Base-by-base conservation (phyloP, 1,139 yeast genomes). In the Yamadazyma oceani region DNA sequence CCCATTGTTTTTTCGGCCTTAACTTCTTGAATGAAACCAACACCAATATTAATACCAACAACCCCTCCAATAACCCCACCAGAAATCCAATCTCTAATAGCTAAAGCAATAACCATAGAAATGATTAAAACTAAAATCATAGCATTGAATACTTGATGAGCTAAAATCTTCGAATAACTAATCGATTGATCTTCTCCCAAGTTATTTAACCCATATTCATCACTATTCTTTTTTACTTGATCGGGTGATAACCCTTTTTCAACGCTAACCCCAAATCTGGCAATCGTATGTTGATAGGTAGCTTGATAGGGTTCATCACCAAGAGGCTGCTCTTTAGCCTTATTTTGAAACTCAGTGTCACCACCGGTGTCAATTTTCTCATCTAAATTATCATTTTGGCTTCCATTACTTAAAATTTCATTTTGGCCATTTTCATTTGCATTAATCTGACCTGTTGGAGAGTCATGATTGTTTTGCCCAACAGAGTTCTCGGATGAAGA, bases 1-100 rank as follows among this genome's bases (percentile, higher is more conserved):
- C 84, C 87, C 89, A 85, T 85, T 1, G 94, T 85, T 57, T 82
- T 78, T 50, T 85, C 92, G 2, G 94, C 94, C 43, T 78, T 78
- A 48, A 69, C 67, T 56, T 83, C 89, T 58, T 85, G 94, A 45
- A 78, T 61, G 38, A 82, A 77, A 1, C 94, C 95, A 35, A 85
- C 84, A 19, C 64, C 62, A 34, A 85, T 80, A 55, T 85, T 85
- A 45, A 85, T 70, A 31, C 63, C 62, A 24, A 85, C 81, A 23
- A 85, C 92, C 36, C 78, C 82, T 1, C 79, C 82, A 55, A 85
- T 82, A 22, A 85, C 94, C 37, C 94, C 94, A 37, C 90, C 94
- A 4, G 89, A 81, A 42, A 85, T 85, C 84, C 87, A 85, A 61
- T 85, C 94, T 40, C 69, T 69, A 48, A 85, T 82, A n/a, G 86